Evolutionary conservation across 2,329 filamentous ascomycete species (phyloP).

Genomic region (Lasiodiplodia hormozganensis): DNA sequence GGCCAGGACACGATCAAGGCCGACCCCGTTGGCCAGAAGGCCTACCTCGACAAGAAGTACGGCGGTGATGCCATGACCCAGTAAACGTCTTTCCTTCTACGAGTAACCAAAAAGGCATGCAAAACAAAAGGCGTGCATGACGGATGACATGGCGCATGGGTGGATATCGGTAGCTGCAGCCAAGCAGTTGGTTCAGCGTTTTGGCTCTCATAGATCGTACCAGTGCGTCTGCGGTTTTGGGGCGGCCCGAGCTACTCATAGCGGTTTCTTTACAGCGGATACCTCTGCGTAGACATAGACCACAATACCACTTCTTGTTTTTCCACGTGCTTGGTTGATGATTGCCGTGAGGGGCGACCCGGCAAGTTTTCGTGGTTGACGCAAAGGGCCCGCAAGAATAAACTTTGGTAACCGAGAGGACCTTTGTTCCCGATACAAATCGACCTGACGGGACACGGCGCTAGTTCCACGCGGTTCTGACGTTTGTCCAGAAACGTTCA

Average conservation of each 20-base stretch:
- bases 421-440: neutral
- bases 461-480: neutral
- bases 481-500: neutral
- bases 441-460: neutral
- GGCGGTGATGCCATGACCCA: slow-evolving; percentile 36
- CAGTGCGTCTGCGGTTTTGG: slow-evolving; percentile 3
- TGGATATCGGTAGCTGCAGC: slow-evolving; percentile 4
- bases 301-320: slow-evolving; percentile 28
- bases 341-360: no score
- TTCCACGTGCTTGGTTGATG: neutral
- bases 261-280: slow-evolving; percentile 24
- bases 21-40: slow-evolving; percentile 49
- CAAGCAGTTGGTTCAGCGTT: slow-evolving; percentile 4
- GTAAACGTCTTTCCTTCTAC: slow-evolving; percentile 17
- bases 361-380: neutral
- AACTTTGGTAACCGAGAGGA: neutral
- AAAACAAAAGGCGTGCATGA: neutral
- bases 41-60: slow-evolving; percentile 45
- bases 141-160: slow-evolving; percentile 22
- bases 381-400: neutral
- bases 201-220: slow-evolving; percentile 7
- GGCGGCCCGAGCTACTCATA: slow-evolving; percentile 11
- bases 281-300: slow-evolving; percentile 30
- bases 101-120: slow-evolving; percentile 7
- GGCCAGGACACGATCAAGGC: slow-evolving; percentile 50